Base-by-base conservation (phyloP, 805 yeast species). In the Ogataea sp. region DNA sequence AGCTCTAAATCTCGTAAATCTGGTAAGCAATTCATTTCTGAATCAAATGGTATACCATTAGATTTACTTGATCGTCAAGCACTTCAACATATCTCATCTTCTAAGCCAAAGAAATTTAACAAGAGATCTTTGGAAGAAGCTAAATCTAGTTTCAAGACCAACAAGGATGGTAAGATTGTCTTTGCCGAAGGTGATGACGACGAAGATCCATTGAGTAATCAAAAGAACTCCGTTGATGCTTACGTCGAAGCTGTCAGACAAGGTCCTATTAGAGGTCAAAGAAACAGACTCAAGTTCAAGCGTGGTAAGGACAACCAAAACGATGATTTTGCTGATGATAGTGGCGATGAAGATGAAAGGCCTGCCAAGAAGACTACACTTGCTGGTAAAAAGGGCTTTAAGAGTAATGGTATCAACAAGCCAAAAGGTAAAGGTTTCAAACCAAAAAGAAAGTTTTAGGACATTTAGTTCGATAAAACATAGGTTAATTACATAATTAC, bases 251-350 rank as follows among this genome's bases (percentile, higher is more conserved):
- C 98, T 6, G 87, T 93, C 20, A 82, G 77, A 59, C 84, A 83
- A 51, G 97, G 93, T 20, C 97, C 97, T 24, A 78, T 88, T 3
- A 81, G 96, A 62, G 96, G 97, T 42, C 96, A 86, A 68, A 78
- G 77, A 66, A 89, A 89, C 62, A 87, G 78, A 65, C 75, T 90
- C 71, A 90, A 88, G 64, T 90, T 78, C 67, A 85, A 83, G 64
- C 78, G 82, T 58, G 72, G 77, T 37, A 68, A 70, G 39, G 67
- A 68, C 37, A 68, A 64, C 18, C 48, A 50, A 35, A 43, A 44
- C 26, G 44, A 50, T 23, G 71, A 72, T 18, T 80, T 71, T 43
- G 75, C 68, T 37, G 78, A 71, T 32, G 78, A 67, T 42, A 75
- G 65, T 50, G 72, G 67, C 33, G 66, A 57, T 16, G 70, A 57